Evolutionary conservation across 257 asterid species (phyloP), one percentile per base, ranked within the genome.

Genomic region (Primulina tabacum): DNA sequence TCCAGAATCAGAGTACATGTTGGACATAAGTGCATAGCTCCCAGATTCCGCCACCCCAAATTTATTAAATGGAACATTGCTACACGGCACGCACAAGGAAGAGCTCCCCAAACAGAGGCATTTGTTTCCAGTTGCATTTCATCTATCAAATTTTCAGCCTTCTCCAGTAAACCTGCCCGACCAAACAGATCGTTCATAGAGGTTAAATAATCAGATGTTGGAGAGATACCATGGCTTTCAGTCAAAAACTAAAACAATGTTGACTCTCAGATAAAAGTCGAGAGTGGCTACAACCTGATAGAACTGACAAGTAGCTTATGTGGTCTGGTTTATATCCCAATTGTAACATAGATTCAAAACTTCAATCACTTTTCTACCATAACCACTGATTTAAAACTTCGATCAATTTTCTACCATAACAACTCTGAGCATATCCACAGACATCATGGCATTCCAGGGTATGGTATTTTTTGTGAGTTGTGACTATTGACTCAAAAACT

Each of bases 71-170:
- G 50, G 61, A 65, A 71, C 34, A 72, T 17, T 20, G 72, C 77
- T 37, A 67, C 61, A 32, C 60, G 65, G 21, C 70, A 61, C 8
- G 73, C 80, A 55, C 71, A 73, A 38, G 71, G 60, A 35, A 16
- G 81, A 16, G 81, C 77, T 33, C 77, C 77, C 81, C 81, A 77
- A 56, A 77, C 77, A 28, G 70, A 70, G 43, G 71, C 77, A 77
- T 68, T 74, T 52, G 81, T 74, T 62, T 72, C 63, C 71, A 77
- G 35, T 10, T 68, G 72, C 77, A 77, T 77, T 30, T 65, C 60
- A 35, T 55, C 17, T 10, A 77, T 70, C 38, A 77, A 60, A 43
- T 72, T 71, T 65, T 47, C 73, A 33, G 73, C 71, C 50, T 77
- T 65, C 29, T 62, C 61, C 34, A 77, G 75, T 50, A 77, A 55